Evolutionary conservation across 495 filamentous ascomycete species (phyloP), one percentile per base, ranked within the genome.

Genomic region (Xylaria cubensis): DNA sequence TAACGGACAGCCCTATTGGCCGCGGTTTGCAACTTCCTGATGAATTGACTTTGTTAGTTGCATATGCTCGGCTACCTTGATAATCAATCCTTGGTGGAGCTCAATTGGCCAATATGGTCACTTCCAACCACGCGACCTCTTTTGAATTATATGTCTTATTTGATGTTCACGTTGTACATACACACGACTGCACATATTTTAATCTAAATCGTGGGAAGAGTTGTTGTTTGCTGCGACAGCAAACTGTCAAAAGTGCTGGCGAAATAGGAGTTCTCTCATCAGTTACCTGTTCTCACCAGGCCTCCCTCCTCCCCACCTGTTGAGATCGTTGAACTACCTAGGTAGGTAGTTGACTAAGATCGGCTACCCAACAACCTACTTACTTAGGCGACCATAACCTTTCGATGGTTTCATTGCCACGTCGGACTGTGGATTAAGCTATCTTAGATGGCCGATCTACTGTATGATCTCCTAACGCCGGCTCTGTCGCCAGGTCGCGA

Each of bases 391-490:
- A 26, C 50, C 63, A 10, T 17, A n/a, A 19, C 39, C 42, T n/a
- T 24, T 26, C 50, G 0, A 29, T 68, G 44, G n/a, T 58, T 42
- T 8, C 24, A 46, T n/a, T 29, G 15, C 34, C 24, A 46, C 36
- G 24, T 39, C 53, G 17, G 17, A 36, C 53, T 41, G 26, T 21
- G 4, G 8, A 42, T 24, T 29, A 0, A 50, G 21, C 26, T 19
- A 21, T 55, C 53, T 36, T 24, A 41, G 29, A 93, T 93, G 91
- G 86, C 90, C 64, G 91, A 93, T 75, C 86, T 91, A 51, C 82
- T 94, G 42, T 88, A 92, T 72, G 93, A 95, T 71, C 87, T 96
- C 26, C 85, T 95, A 34, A 82, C 61, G 82, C 73, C 77, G 73
- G 63, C 67, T 29, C 55, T 64, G 66, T 90, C 90, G 89, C 84